Conservation (phyloP, 495 filamentous ascomycete genomes). For the Daldinia bambusicola region DNA sequence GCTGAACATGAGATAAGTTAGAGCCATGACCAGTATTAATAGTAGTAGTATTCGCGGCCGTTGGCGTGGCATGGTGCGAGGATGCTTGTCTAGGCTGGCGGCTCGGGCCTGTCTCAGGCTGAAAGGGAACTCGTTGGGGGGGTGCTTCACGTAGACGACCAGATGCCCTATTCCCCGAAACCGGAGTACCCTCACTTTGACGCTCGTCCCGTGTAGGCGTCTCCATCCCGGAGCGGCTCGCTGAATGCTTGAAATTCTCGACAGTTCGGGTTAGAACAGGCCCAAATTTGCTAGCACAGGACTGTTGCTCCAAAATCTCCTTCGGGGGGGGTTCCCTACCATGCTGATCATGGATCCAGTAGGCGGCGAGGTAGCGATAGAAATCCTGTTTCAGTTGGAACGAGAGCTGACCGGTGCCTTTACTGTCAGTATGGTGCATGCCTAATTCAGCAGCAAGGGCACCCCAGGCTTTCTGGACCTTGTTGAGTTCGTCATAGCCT, state of each 20-base stretch:
- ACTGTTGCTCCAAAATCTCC: slow-evolving; percentile 77
- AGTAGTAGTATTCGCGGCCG: slow-evolving; percentile 39
- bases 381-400: slow-evolving; percentile 83
- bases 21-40: slow-evolving; percentile 43
- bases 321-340: slow-evolving; percentile 80
- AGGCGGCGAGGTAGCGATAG: slow-evolving; percentile 84
- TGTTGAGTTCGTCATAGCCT: slow-evolving; percentile 83
- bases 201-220: slow-evolving; percentile 70
- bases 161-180: slow-evolving; percentile 67
- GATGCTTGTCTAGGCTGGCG: slow-evolving; percentile 68
- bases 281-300: slow-evolving; percentile 67
- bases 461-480: slow-evolving; percentile 82
- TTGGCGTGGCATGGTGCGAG: slow-evolving; percentile 55
- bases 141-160: slow-evolving; percentile 81
- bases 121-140: slow-evolving; percentile 81
- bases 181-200: slow-evolving; percentile 68
- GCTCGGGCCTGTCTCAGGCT: slow-evolving; percentile 73
- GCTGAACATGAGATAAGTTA: slow-evolving; percentile 48
- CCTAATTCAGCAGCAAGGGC: slow-evolving; percentile 74
- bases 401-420: slow-evolving; percentile 74
- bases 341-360: slow-evolving; percentile 78
- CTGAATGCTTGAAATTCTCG: slow-evolving; percentile 69
- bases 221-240: slow-evolving; percentile 66
- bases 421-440: slow-evolving; percentile 61
- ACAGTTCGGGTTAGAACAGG: slow-evolving; percentile 78